Base-by-base conservation (phyloP, 2,329 filamentous ascomycete genomes). In the Sporothrix sp. region DNA sequence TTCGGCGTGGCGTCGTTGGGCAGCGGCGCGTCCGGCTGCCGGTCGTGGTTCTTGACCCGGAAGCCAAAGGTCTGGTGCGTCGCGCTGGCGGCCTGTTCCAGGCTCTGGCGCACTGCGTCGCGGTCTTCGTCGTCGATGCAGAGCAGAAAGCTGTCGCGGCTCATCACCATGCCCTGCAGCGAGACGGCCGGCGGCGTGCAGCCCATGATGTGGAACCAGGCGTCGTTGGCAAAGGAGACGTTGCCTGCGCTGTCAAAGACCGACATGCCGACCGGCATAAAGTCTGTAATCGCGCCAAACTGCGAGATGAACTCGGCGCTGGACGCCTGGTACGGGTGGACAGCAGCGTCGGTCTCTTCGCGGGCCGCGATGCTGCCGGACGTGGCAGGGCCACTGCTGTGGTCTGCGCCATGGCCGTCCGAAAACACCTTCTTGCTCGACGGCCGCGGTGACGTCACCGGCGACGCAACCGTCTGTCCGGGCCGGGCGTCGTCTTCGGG, bases 181-280 rank as follows among this genome's bases (percentile, higher is more conserved):
- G 63, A 33, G 20, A 25, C n/a, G 10, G 18, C 35, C 3, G 40
- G 40, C 11, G 58, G 56, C 23, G 68, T 61, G 42, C 69, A 66
- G 1, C 73, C 72, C 1, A 72, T 75, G 32, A 78, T 75, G 35
- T 70, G 68, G 57, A 74, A 70, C 69, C 73, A 88, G 8, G 81
- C 79, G 45, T 85, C 77, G 59, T 89, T 89, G 53, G 82, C 84
- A 61, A 84, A 87, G 0, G 75, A 78, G 52, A 88, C 76, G 35
- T 76, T 74, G 11, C 84, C 84, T 44, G 74, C 68, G 2, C 73
- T 70, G 59, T 85, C 77, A 10, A 81, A 78, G 52, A 88, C 84
- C 59, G 82, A 85, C 66, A 88, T 82, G 16, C 84, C 85, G 1
- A 86, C 80, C 0, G 85, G 85, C 2, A 85, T 81, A 47, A 87